Conservation (phyloP, 2,329 filamentous ascomycete species). For the Talaromyces sp. region DNA sequence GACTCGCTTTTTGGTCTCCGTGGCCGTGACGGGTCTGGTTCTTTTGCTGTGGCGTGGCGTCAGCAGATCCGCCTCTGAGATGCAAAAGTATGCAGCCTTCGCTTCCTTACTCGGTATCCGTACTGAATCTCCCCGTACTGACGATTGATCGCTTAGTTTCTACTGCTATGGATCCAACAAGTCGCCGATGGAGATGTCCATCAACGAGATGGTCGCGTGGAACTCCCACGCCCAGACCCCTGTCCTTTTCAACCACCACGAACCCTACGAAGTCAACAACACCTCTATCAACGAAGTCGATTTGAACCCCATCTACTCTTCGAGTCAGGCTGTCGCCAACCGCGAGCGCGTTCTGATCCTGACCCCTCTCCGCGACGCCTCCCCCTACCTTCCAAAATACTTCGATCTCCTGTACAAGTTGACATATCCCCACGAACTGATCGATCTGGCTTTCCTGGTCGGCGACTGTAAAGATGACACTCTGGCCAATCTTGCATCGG, state of each 20-base stretch:
- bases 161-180: constrained; percentile 96
- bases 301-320: constrained; percentile 83
- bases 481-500: constrained; percentile 77
- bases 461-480: constrained; percentile 92
- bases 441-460: constrained; percentile 93
- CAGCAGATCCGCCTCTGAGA: constrained; percentile 76
- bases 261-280: constrained; percentile 80
- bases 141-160: constrained; percentile 62
- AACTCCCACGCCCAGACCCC: constrained; percentile 85
- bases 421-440: constrained; percentile 91
- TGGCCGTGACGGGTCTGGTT: constrained; percentile 70
- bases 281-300: constrained; percentile 77
- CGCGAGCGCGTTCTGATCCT: constrained; percentile 88
- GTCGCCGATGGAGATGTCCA: constrained; percentile 92
- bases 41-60: constrained; percentile 88
- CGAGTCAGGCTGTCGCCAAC: constrained; percentile 74
- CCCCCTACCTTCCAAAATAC: constrained; percentile 79
- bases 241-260: constrained; percentile 94
- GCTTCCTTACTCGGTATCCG: constrained; percentile 1
- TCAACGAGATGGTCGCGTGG: constrained; percentile 90
- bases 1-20: constrained; percentile 74
- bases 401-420: constrained; percentile 90
- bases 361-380: constrained; percentile 89
- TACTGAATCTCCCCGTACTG: neutral
- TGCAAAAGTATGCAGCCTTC: constrained; percentile 73